phyloP scores from a whole-genome alignment of 2,329 filamentous ascomycete genomes.

The Tolypocladium album region DNA sequence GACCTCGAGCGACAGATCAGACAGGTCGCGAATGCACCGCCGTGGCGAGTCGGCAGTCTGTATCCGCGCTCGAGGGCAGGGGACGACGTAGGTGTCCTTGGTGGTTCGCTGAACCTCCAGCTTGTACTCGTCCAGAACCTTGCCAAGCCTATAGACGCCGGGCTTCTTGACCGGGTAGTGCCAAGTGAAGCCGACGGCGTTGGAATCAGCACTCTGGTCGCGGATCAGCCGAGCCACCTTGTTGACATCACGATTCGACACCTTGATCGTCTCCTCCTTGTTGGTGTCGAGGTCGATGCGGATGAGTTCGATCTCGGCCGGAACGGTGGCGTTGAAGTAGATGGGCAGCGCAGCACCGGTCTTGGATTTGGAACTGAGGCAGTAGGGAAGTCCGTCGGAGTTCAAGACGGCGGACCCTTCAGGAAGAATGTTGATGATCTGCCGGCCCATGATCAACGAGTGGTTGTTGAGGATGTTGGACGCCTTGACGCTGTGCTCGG shows the following conservation, averaged over 20 bases:
- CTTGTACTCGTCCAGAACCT: slow-evolving; percentile 86
- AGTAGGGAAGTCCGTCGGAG: slow-evolving; percentile 68
- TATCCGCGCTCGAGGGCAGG: slow-evolving; percentile 72
- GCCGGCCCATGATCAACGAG: slow-evolving; percentile 87
- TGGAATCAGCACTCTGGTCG: slow-evolving; percentile 53
- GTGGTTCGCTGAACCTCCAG: slow-evolving; percentile 73
- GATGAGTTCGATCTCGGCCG: slow-evolving; percentile 78
- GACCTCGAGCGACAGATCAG: slow-evolving; percentile 73
- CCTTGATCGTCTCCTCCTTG: slow-evolving; percentile 66
- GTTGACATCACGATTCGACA: slow-evolving; percentile 64
- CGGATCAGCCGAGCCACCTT: slow-evolving; percentile 59
- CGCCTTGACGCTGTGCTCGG: slow-evolving; percentile 85
- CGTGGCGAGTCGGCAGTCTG: slow-evolving; percentile 49
- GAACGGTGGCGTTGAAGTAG: slow-evolving; percentile 86
- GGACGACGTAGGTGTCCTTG: slow-evolving; percentile 73
- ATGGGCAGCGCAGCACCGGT: slow-evolving; percentile 63
- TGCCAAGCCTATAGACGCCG: slow-evolving; percentile 75
- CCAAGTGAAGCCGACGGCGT: slow-evolving; percentile 53
- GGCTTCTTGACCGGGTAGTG: slow-evolving; percentile 72
- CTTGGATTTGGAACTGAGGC: slow-evolving; percentile 55
- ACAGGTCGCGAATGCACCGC: slow-evolving; percentile 80
- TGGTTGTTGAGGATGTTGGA: slow-evolving; percentile 82
- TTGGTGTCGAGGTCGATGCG: slow-evolving; percentile 77
- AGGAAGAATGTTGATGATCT: slow-evolving; percentile 94
- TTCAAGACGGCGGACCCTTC: slow-evolving; percentile 92